Conservation (phyloP, 2,329 filamentous ascomycete genomes). For the Colletotrichum lupini region DNA sequence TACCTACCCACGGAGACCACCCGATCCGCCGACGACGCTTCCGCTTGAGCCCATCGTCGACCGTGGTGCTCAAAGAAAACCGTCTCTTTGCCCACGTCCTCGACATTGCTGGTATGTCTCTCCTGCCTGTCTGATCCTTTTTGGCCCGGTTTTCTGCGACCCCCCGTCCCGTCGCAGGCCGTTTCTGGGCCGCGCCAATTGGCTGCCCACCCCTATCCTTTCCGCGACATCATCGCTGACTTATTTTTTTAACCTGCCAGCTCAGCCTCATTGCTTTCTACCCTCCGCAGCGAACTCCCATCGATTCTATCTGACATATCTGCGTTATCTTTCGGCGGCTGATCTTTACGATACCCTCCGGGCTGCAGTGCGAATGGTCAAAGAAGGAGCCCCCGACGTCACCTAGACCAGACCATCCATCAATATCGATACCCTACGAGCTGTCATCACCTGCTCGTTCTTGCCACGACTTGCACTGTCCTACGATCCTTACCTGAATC, state of each 20-base stretch:
- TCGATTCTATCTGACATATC: neutral
- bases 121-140: neutral
- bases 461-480: slow-evolving; percentile 6
- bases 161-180: slow-evolving; percentile 2
- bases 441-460: slow-evolving; percentile 15
- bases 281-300: neutral
- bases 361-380: slow-evolving; percentile 33
- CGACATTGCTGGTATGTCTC: slow-evolving; percentile 30
- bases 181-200: slow-evolving; percentile 29
- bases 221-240: slow-evolving; percentile 36
- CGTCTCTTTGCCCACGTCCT: slow-evolving; percentile 15
- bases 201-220: slow-evolving; percentile 36
- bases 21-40: slow-evolving; percentile 4
- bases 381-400: slow-evolving; percentile 12
- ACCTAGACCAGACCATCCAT: slow-evolving; percentile 8
- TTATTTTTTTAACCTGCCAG: slow-evolving; percentile 32
- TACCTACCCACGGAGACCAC: slow-evolving; percentile 10
- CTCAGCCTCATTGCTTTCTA: slow-evolving; percentile 28
- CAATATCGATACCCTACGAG: slow-evolving; percentile 1
- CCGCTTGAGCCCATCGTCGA: slow-evolving; percentile 22
- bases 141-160: neutral
- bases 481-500: neutral
- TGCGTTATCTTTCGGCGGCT: neutral
- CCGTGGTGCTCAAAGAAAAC: slow-evolving; percentile 17
- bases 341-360: slow-evolving; percentile 9